Evolutionary conservation across 371 early-diverging fungal genomes (phyloP).

Genomic region (Apophysomyces trapeziformis): DNA sequence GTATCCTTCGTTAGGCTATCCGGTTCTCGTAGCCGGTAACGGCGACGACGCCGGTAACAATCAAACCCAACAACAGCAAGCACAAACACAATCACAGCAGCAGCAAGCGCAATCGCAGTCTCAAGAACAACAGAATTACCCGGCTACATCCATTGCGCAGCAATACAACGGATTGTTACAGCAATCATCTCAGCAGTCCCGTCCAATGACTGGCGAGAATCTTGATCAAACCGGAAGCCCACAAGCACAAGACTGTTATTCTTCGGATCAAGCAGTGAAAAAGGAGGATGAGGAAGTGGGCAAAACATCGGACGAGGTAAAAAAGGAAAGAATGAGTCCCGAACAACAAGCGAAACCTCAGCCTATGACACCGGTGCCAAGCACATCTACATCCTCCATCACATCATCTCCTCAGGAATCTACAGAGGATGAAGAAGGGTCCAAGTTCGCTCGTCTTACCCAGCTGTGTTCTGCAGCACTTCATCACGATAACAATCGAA

Average conservation of each 20-base stretch:
- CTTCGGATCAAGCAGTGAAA: constrained; percentile 5
- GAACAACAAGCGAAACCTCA: constrained; percentile 29
- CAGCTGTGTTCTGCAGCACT: constrained; percentile 52
- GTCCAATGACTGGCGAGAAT: constrained; percentile 4
- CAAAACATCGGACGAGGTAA: neutral
- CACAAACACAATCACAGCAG: constrained; percentile 18
- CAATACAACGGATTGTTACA: constrained; percentile 12
- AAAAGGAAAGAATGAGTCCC: constrained; percentile 13
- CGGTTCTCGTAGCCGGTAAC: constrained; percentile 31
- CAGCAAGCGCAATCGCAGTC: constrained; percentile 10
- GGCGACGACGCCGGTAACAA: constrained; percentile 16
- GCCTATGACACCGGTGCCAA: constrained; percentile 41
- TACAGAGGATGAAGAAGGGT: constrained; percentile 38
- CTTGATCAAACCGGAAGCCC: neutral
- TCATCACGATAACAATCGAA: constrained; percentile 27
- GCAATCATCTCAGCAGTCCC: constrained; percentile 10
- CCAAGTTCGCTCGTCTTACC: constrained; percentile 41
- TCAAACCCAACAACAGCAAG: constrained; percentile 15
- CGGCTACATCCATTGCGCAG: constrained; percentile 1
- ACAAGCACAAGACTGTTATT: neutral
- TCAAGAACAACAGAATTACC: constrained; percentile 15
- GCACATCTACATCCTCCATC: constrained; percentile 43
- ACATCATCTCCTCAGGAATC: constrained; percentile 41
- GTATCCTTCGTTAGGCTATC: constrained; percentile 35
- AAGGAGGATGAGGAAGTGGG: neutral